A percentile compares a stretch with the other conserved stretches of the same genome.
Conservation (phyloP, 2,329 filamentous ascomycete genomes). For the Sporothrix globosa region DNA sequence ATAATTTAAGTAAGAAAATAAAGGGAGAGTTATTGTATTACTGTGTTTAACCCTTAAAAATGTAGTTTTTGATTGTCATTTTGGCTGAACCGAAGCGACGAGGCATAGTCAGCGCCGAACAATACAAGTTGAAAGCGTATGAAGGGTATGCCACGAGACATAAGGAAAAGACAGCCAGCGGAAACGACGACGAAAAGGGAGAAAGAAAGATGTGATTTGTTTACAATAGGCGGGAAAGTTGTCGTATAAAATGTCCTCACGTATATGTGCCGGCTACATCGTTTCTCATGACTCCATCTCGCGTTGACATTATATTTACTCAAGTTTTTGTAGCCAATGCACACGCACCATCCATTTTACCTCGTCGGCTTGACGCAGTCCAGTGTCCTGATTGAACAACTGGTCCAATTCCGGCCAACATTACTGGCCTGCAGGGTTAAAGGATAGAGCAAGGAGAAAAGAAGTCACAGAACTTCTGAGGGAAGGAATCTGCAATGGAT, state of each 20-base stretch:
- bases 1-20: too few species aligned
- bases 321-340: too few species aligned
- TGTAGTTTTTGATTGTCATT: too few species aligned
- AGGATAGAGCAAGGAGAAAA: neutral
- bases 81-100: too few species aligned
- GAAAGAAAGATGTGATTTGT: neutral
- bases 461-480: neutral
- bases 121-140: neutral
- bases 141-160: neutral
- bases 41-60: too few species aligned
- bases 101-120: neutral
- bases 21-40: too few species aligned
- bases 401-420: constrained; percentile 32
- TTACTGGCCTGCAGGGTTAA: constrained; percentile 31
- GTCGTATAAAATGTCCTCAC: neutral
- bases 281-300: neutral
- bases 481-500: neutral
- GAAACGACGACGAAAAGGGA: neutral
- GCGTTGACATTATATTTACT: too few species aligned
- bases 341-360: too few species aligned
- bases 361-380: neutral
- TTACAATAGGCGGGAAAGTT: too few species aligned
- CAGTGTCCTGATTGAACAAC: neutral
- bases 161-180: too few species aligned
- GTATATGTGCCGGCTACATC: neutral